phyloP scores from a whole-genome alignment of 2,329 filamentous ascomycete species.

The Cercospora sp. region DNA sequence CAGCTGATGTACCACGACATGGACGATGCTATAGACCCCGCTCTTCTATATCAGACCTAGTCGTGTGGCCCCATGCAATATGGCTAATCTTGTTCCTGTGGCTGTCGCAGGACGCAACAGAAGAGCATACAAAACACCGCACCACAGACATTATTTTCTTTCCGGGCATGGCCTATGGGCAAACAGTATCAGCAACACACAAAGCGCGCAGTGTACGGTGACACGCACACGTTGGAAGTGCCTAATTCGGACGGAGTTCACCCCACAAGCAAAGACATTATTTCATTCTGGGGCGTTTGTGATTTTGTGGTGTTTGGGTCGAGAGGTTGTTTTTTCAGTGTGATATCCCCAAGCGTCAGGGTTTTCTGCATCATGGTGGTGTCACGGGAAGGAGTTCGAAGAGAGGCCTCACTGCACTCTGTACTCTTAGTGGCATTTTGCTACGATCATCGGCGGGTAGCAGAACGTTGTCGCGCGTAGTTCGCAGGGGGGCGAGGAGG shows the following conservation, averaged over 20 bases:
- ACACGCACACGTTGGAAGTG: not conserved
- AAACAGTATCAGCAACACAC: not conserved
- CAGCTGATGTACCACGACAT: not conserved
- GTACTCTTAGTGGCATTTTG: not conserved
- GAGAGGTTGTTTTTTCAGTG: not conserved
- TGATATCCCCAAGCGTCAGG: not conserved
- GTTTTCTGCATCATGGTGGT: not conserved
- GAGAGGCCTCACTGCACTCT: not conserved
- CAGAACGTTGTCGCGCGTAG: not conserved
- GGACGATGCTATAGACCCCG: not conserved
- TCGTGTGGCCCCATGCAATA: not conserved
- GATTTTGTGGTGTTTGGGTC: not conserved
- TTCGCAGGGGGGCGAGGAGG: not conserved
- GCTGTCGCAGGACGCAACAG: not conserved
- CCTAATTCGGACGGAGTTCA: not conserved
- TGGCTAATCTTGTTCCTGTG: not conserved
- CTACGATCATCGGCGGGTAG: not conserved
- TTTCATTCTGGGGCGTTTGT: not conserved
- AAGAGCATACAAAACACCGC: not conserved
- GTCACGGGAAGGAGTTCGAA: not conserved
- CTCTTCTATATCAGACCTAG: not conserved
- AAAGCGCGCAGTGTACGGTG: not conserved
- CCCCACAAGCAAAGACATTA: not conserved
- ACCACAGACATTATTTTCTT: not conserved
- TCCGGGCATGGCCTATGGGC: not conserved